phyloP scores from a whole-genome alignment of 441 rosid species.

The Bruguiera hainesii region DNA sequence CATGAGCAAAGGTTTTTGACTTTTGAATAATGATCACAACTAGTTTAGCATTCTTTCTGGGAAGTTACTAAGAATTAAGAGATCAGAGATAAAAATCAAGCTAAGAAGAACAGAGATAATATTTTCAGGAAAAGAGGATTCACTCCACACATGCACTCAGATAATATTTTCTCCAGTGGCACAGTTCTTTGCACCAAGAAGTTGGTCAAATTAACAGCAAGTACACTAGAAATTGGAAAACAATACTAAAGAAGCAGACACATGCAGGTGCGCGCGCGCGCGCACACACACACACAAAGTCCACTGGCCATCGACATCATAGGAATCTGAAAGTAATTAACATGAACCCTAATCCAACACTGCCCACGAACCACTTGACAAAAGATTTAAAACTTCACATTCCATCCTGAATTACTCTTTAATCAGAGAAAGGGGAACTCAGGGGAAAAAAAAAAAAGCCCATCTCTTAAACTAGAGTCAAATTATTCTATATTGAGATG shows the following conservation, averaged over 20 bases:
- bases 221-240: not conserved
- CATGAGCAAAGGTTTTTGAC: too few relatives aligned
- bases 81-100: too few relatives aligned
- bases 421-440: not conserved
- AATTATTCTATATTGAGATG: not conserved
- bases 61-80: too few relatives aligned
- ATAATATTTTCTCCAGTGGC: not conserved
- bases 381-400: not conserved
- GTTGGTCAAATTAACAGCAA: not conserved
- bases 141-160: too few relatives aligned
- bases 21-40: too few relatives aligned
- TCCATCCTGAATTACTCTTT: not conserved
- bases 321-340: not conserved
- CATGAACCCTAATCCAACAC: constrained; percentile 6
- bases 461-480: not conserved
- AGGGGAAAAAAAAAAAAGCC: not conserved
- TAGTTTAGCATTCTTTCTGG: too few relatives aligned
- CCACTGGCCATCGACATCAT: too few relatives aligned
- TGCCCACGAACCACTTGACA: not conserved
- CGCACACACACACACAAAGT: too few relatives aligned
- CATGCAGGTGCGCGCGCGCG: too few relatives aligned
- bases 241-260: too few relatives aligned
- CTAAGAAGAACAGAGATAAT: too few relatives aligned
- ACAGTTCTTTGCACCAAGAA: not conserved
- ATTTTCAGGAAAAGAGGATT: too few relatives aligned